phyloP scores from a whole-genome alignment of 2,329 filamentous ascomycete species.

The Scopulariopsis brevicaulis region DNA sequence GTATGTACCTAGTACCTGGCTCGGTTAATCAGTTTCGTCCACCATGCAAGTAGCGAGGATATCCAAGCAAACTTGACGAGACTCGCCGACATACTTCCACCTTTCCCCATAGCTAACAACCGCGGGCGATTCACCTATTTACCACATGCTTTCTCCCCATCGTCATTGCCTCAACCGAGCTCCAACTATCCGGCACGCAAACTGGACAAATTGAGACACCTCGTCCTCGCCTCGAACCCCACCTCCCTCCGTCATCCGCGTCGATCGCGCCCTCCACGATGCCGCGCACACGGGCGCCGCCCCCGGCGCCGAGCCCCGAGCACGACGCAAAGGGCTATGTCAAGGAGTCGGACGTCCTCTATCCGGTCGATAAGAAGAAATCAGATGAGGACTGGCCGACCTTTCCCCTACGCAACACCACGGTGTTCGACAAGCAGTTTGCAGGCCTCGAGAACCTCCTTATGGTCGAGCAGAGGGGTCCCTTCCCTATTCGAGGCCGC shows the following conservation, averaged over 20 bases:
- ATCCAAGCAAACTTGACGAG: neutral
- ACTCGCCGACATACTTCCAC: neutral
- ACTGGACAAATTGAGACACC: neutral
- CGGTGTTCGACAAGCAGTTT: constrained; percentile 43
- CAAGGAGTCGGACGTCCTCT: constrained; percentile 22
- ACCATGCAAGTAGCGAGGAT: neutral
- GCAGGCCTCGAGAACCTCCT: constrained; percentile 45
- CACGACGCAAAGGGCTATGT: constrained; percentile 21
- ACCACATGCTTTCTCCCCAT: neutral
- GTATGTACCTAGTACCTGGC: neutral
- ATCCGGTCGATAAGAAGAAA: constrained; percentile 19
- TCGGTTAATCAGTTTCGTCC: neutral
- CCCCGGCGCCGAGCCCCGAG: constrained; percentile 31
- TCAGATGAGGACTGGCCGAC: constrained; percentile 41
- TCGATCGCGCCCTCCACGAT: neutral
- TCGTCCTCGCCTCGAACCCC: neutral
- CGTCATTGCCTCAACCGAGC: neutral
- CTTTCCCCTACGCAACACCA: constrained; percentile 49
- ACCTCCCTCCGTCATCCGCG: neutral
- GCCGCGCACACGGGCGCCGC: constrained; percentile 15
- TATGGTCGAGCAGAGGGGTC: constrained; percentile 44
- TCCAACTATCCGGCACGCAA: neutral
- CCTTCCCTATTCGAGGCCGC: constrained; percentile 48
- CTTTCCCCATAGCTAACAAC: neutral
- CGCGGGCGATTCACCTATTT: neutral